Evolutionary conservation across 164 flowering plant genomes (phyloP).

Genomic region (Litsea cubeba): DNA sequence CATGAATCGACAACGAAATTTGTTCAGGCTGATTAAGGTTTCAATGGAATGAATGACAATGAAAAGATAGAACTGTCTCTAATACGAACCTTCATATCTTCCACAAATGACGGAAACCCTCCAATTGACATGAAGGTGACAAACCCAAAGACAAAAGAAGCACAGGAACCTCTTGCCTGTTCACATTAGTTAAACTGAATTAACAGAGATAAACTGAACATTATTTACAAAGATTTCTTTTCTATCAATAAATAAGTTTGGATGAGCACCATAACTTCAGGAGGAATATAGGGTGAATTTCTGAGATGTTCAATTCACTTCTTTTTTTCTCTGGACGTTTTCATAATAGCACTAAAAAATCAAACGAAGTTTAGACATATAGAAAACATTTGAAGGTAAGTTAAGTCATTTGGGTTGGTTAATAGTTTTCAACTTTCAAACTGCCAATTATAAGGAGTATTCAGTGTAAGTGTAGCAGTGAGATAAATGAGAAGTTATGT

Average conservation of each 20-base stretch:
- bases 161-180: conserved; percentile 96
- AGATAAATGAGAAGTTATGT: neutral
- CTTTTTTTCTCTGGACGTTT: too few species aligned
- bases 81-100: conserved; percentile 78
- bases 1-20: neutral
- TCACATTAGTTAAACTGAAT: conserved; percentile 1
- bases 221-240: neutral
- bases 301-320: neutral
- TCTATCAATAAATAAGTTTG: neutral
- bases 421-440: neutral
- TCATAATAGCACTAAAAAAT: too few species aligned
- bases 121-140: conserved; percentile 98
- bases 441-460: neutral
- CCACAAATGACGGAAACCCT: conserved; percentile 94
- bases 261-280: neutral
- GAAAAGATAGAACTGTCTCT: neutral
- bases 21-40: neutral
- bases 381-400: neutral
- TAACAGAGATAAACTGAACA: neutral
- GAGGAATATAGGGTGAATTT: neutral
- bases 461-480: neutral
- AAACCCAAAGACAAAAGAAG: conserved; percentile 87
- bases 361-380: neutral
- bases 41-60: neutral
- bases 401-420: neutral